phyloP scores from a whole-genome alignment of 2,329 filamentous ascomycete species.

The Phyllachora maydis region DNA sequence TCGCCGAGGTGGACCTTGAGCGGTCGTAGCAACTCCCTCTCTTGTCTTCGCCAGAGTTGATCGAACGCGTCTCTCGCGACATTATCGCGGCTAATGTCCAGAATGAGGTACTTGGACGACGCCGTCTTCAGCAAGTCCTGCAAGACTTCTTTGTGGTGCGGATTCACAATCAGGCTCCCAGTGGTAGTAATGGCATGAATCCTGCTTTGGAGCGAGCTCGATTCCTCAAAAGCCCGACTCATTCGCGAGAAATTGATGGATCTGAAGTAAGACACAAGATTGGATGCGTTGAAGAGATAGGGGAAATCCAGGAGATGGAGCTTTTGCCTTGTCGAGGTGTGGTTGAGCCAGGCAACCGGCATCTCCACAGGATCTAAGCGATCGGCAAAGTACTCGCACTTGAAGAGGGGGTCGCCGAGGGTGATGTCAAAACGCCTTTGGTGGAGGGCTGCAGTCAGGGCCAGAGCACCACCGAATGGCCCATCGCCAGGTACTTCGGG shows the following conservation, averaged over 20 bases:
- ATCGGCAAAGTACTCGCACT: slow-evolving; percentile 56
- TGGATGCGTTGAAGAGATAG: slow-evolving; percentile 55
- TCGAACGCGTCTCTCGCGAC: slow-evolving; percentile 60
- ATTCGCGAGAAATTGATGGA: slow-evolving; percentile 75
- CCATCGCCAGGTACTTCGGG: slow-evolving; percentile 49
- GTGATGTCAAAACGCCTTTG: slow-evolving; percentile 40
- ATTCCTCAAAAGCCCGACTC: slow-evolving; percentile 58
- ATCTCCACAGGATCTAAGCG: slow-evolving; percentile 55
- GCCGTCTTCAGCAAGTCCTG: slow-evolving; percentile 43
- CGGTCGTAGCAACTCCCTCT: slow-evolving; percentile 62
- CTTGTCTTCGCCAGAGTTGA: slow-evolving; percentile 74
- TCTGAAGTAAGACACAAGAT: slow-evolving; percentile 67
- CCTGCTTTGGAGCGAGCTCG: slow-evolving; percentile 32
- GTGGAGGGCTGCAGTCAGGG: slow-evolving; percentile 59
- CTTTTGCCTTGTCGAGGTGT: slow-evolving; percentile 35
- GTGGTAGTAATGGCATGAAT: slow-evolving; percentile 34
- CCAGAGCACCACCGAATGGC: slow-evolving; percentile 56
- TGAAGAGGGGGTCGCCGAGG: slow-evolving; percentile 48
- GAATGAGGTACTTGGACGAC: slow-evolving; percentile 48
- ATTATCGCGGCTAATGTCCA: slow-evolving; percentile 46
- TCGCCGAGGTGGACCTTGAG: slow-evolving; percentile 77
- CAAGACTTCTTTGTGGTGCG: slow-evolving; percentile 38
- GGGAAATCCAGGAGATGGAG: slow-evolving; percentile 63
- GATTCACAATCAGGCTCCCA: slow-evolving; percentile 31
- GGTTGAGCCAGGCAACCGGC: slow-evolving; percentile 50